Conservation (phyloP, 1,139 yeast species). For the Chernovozyma sophiae-reginae region DNA sequence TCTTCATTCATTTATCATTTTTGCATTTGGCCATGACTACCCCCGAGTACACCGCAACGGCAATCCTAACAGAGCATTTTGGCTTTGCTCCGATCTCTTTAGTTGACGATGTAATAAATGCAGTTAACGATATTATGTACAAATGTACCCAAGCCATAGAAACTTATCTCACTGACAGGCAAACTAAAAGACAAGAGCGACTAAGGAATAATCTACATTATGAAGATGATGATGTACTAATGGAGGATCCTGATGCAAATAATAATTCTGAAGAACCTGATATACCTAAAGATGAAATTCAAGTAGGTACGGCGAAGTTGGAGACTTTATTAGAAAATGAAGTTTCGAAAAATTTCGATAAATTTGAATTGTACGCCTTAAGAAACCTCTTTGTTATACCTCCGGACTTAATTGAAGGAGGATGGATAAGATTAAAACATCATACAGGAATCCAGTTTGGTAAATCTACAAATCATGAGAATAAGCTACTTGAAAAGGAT, state of each 20-base stretch:
- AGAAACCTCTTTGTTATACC: constrained; percentile 77
- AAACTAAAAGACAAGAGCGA: constrained; percentile 9
- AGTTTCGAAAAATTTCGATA: constrained; percentile 84
- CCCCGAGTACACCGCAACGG: constrained; percentile 43
- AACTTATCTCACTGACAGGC: constrained; percentile 45
- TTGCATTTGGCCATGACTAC: constrained; percentile 2
- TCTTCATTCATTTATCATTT: no score
- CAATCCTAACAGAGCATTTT: constrained; percentile 76
- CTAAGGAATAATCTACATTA: constrained; percentile 5
- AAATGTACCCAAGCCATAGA: constrained; percentile 82
- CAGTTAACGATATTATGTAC: constrained; percentile 80
- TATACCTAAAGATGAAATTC: constrained; percentile 48
- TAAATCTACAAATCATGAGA: constrained; percentile 10
- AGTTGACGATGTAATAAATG: constrained; percentile 85
- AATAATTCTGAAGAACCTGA: constrained; percentile 12
- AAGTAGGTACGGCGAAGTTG: constrained; percentile 71
- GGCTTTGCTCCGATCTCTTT: constrained; percentile 85
- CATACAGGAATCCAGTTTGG: constrained; percentile 52
- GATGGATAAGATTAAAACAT: constrained; percentile 66
- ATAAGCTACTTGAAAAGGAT: constrained; percentile 28
- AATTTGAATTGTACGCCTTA: constrained; percentile 76
- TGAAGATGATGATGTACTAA: constrained; percentile 19
- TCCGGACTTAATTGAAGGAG: constrained; percentile 57
- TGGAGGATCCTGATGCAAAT: constrained; percentile 12
- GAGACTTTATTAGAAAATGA: constrained; percentile 74